Evolutionary conservation across 1,284 basidiomycete species (phyloP), one percentile per base, ranked within the genome.

Genomic region (Marasmius fiardii): DNA sequence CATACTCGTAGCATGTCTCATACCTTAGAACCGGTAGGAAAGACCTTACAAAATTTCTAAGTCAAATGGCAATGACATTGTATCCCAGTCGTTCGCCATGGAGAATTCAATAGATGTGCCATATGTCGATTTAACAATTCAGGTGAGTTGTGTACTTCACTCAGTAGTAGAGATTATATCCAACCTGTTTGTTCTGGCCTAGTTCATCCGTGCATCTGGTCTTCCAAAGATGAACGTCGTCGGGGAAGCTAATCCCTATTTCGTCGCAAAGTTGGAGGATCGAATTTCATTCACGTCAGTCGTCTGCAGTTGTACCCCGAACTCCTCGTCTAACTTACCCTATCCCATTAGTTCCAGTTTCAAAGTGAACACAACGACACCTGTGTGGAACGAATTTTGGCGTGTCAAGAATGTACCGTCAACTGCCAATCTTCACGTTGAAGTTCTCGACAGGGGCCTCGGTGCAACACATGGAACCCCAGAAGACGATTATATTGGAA

Each of bases 301-400:
- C 37, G 44, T 53, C 33, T 37, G n/a, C 44, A 14, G 43, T 14
- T 41, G 16, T 0, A n/a, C 26, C 54, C 16, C 51, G 21, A 28
- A 41, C 55, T 28, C n/a, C 39, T 10, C 43, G 14, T 12, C 18
- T 33, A 26, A n/a, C 37, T 26, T 11, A 47, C 37, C 6, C 21
- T 21, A n/a, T n/a, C n/a, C n/a, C n/a, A 52, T 18, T 54, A 90
- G 88, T 48, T 91, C 88, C 0, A 80, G 82, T 0, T 83, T 90
- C 11, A 76, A 85, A 61, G 59, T 70, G n/a, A 74, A 82, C 53
- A 85, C 82, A 4, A 68, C 83, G 18, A 64, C 71, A 0, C 88
- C 88, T 0, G 83, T 87, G 23, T 90, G 88, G 88, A 86, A 91
- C 62, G 88, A 89, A 63, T 60, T 75, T 20, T 90, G 88, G 88